Conservation (phyloP, 139 green algal species). For the Coccomyxa sp. region DNA sequence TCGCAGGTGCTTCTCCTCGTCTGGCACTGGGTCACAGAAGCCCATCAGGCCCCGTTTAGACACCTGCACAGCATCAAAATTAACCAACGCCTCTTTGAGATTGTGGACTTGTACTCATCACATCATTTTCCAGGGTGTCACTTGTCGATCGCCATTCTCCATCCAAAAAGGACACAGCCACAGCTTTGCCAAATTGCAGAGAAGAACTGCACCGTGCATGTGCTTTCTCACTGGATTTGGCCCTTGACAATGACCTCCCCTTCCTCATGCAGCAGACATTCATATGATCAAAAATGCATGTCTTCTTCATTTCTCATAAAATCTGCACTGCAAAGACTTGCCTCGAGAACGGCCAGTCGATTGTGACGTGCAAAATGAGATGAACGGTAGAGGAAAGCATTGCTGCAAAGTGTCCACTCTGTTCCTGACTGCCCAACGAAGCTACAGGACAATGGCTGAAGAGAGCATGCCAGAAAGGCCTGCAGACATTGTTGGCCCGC, state of each 20-base stretch:
- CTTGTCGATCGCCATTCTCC: neutral
- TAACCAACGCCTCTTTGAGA: neutral
- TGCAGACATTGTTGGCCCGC: neutral
- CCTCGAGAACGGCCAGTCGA: too few relatives aligned
- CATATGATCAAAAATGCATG: too few relatives aligned
- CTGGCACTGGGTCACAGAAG: constrained; percentile 46
- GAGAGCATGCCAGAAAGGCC: neutral
- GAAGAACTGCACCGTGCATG: too few relatives aligned
- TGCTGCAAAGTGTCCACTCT: neutral
- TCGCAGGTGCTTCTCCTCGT: constrained; percentile 32
- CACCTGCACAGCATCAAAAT: constrained; percentile 5
- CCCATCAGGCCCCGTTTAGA: constrained; percentile 48
- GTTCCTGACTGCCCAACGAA: neutral
- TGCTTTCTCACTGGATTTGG: too few relatives aligned
- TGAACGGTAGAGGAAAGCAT: neutral
- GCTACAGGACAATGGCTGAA: neutral
- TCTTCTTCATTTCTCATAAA: too few relatives aligned
- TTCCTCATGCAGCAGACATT: too few relatives aligned
- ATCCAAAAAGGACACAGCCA: neutral
- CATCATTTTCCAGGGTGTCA: too few relatives aligned
- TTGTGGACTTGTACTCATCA: neutral
- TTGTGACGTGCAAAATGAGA: neutral
- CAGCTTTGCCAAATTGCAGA: neutral
- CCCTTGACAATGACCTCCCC: too few relatives aligned
- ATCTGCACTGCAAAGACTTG: too few relatives aligned